phyloP scores from a whole-genome alignment of 495 filamentous ascomycete genomes.

The Copromyces sp. region DNA sequence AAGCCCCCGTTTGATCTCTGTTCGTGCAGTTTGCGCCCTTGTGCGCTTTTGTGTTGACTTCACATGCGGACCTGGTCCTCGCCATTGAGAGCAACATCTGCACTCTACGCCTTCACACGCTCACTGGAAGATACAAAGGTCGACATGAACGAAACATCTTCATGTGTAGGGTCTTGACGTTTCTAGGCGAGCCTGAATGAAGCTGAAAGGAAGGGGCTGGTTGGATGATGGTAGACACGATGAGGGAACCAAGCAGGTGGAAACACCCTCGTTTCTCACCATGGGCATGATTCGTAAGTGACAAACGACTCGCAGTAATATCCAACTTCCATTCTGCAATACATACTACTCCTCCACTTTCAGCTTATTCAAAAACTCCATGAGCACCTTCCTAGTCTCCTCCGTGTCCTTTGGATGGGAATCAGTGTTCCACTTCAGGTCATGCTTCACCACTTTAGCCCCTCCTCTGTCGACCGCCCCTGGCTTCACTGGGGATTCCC shows the following conservation, averaged over 20 bases:
- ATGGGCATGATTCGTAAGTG: neutral
- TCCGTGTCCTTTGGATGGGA: neutral
- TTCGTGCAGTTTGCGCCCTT: too few species aligned
- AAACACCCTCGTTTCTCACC: neutral
- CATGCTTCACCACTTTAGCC: neutral
- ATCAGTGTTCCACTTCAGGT: neutral
- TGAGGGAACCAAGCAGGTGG: neutral
- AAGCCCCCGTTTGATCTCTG: too few species aligned
- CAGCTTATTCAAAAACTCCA: neutral
- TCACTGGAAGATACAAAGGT: too few species aligned
- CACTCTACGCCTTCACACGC: too few species aligned
- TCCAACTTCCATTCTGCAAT: too few species aligned
- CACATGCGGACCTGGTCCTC: too few species aligned
- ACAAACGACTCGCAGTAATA: neutral
- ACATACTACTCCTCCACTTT: neutral
- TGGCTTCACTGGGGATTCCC: neutral
- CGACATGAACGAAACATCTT: too few species aligned
- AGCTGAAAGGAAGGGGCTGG: conserved; percentile 9
- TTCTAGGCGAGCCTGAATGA: neutral
- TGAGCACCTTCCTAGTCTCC: neutral
- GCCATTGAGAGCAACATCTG: too few species aligned
- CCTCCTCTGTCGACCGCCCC: neutral
- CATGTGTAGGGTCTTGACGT: too few species aligned
- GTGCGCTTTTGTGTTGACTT: too few species aligned
- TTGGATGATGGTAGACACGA: neutral